Percentiles rank a stretch among this genome's conserved stretches.
Conservation (phyloP, 2,329 filamentous ascomycete species). For the Emergomyces pasteurianus region DNA sequence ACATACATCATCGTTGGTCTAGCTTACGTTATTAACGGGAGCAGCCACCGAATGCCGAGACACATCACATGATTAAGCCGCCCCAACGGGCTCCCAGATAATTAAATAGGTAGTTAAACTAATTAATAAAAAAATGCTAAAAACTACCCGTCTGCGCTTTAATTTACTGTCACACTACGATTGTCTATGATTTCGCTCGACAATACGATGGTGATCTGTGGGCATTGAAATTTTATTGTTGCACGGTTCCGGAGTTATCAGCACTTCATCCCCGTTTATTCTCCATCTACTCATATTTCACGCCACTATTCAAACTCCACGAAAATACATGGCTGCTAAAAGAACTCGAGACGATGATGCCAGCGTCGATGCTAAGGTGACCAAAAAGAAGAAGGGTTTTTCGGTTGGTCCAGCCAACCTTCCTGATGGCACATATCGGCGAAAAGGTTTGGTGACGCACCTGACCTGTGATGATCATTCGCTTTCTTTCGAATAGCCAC, state of each 20-base stretch:
- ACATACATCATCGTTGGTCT: neutral
- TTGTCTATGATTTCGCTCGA: neutral
- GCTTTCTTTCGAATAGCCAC: neutral
- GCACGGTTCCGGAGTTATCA: neutral
- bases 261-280: neutral
- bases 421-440: slow-evolving; percentile 75
- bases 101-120: too few species aligned
- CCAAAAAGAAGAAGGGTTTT: slow-evolving; percentile 58
- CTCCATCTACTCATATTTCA: neutral
- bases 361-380: neutral
- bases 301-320: neutral
- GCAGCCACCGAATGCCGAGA: neutral
- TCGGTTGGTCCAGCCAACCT: slow-evolving; percentile 79
- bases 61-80: neutral
- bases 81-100: too few species aligned
- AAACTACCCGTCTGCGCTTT: neutral
- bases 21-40: neutral
- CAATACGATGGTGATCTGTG: neutral
- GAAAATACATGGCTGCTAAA: slow-evolving; percentile 9
- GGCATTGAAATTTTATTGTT: neutral
- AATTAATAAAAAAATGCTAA: too few species aligned
- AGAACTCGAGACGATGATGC: slow-evolving; percentile 10
- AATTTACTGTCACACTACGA: too few species aligned
- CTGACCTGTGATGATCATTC: neutral
- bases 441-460: slow-evolving; percentile 49